Conservation (phyloP, 2,329 filamentous ascomycete species). For the Diaporthe ampelina region DNA sequence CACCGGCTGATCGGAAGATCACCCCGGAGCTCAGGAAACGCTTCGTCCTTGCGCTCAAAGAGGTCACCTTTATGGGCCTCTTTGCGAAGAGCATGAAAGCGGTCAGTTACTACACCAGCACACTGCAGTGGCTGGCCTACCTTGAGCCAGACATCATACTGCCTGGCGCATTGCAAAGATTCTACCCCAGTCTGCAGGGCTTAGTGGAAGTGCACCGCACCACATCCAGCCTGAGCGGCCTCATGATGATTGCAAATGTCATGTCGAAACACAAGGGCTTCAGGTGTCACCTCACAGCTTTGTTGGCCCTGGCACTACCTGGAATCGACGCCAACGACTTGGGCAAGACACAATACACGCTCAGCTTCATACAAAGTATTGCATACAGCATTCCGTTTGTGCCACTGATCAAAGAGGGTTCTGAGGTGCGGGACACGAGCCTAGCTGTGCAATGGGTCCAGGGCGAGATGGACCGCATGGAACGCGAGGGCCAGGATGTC, state of each 20-base stretch:
- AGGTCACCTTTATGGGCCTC: conserved; percentile 98
- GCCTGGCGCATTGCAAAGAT: conserved; percentile 92
- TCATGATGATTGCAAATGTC: conserved; percentile 92
- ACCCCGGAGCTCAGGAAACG: conserved; percentile 85
- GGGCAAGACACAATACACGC: conserved; percentile 93
- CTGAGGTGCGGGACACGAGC: conserved; percentile 78
- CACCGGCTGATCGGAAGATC: conserved; percentile 83
- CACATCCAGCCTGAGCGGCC: conserved; percentile 89
- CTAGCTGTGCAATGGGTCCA: conserved; percentile 95
- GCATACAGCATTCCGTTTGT: conserved; percentile 96
- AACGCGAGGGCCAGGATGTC: conserved; percentile 86
- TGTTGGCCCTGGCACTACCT: conserved; percentile 92
- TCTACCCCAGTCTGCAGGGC: conserved; percentile 97
- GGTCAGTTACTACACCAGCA: conserved; percentile 91
- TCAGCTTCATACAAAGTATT: conserved; percentile 95
- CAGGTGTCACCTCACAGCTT: conserved; percentile 92
- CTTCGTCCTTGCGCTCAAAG: conserved; percentile 89
- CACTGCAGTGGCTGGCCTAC: conserved; percentile 89
- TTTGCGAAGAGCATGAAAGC: conserved; percentile 95
- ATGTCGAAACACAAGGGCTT: conserved; percentile 97
- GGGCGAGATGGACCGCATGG: conserved; percentile 93
- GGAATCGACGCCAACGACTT: conserved; percentile 98
- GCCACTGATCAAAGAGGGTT: conserved; percentile 79
- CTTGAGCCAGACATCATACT: conserved; percentile 93
- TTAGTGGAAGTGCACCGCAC: conserved; percentile 97